Conservation (phyloP, 2,329 filamentous ascomycete genomes). For the Sclerotinia subarctica region DNA sequence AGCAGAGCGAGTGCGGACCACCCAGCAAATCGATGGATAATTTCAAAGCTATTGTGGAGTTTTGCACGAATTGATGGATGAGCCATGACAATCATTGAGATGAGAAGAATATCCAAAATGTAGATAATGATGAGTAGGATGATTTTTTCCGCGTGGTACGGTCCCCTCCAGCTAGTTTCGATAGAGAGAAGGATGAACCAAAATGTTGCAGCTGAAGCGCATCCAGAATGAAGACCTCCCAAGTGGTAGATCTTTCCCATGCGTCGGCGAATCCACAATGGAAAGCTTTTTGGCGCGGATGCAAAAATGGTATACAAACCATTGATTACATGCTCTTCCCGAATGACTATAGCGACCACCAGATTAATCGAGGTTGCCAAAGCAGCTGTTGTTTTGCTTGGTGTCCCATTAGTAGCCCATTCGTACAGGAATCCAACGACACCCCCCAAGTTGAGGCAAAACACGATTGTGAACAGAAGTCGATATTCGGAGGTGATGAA, state of each 20-base stretch:
- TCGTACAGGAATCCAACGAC: conserved; percentile 40
- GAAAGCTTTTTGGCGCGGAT: conserved; percentile 45
- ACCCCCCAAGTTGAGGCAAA: conserved; percentile 47
- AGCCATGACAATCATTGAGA: conserved; percentile 59
- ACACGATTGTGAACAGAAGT: conserved; percentile 53
- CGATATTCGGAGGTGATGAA: conserved; percentile 44
- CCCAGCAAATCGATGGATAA: conserved; percentile 69
- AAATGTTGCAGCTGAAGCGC: conserved; percentile 46
- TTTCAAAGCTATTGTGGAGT: conserved; percentile 67
- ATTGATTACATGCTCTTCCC: conserved; percentile 54
- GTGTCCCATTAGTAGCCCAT: conserved; percentile 2
- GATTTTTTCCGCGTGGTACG: conserved; percentile 43
- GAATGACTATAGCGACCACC: conserved; percentile 49
- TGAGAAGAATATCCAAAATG: conserved; percentile 55
- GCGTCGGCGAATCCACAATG: conserved; percentile 47
- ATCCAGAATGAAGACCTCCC: conserved; percentile 53
- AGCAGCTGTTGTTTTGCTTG: conserved; percentile 4
- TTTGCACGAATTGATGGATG: conserved; percentile 60
- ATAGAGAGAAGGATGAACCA: conserved; percentile 46
- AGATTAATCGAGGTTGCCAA: conserved; percentile 28
- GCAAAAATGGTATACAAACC: conserved; percentile 47
- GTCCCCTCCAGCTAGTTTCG: conserved; percentile 33
- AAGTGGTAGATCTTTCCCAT: conserved; percentile 52
- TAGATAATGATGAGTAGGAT: conserved; percentile 51
- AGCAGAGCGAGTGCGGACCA: conserved; percentile 65